Evolutionary conservation across 2,329 filamentous ascomycete species (phyloP), one percentile per base, ranked within the genome.

Genomic region (Calonectria naviculata): DNA sequence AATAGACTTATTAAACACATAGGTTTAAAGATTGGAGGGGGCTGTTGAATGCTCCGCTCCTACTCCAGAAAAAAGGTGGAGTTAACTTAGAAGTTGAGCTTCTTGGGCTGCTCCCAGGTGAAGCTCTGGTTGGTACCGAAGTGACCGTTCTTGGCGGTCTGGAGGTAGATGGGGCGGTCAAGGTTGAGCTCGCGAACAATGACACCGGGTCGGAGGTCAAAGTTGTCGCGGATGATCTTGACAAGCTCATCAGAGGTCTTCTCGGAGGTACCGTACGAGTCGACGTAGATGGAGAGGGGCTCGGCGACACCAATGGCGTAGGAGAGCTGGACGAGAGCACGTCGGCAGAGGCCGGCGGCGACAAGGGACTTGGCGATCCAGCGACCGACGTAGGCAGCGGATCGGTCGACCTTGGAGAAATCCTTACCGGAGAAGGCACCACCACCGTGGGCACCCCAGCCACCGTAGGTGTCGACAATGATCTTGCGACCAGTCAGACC

Each of bases 401-500:
- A 98, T 81, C 97, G 94, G 85, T 99, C 97, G 87, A 99, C 97
- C 92, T 99, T 99, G 91, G 95, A 98, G 92, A 98, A 99, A 87
- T 99, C 97, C 93, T 99, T 99, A 83, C 97, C 97, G 81, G 97
- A 98, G 94, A 99, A 99, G 86, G 97, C 97, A 93, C 97, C 97
- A 90, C 97, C 97, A 90, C 97, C 97, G 91, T 99, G 97, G 80
- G 97, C 97, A 89, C 97, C 97, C 97, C 97, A 98, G 82, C 97
- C 97, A 89, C 97, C 97, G 89, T 99, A 99, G 85, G 97, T 98
- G 89, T 99, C 97, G 85, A 99, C 97, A 78, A 98, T 93, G 91
- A 99, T 99, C 93, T 99, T 99, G 83, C 97, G 95, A 85, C 97
- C 97, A 76, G 97, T 99, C 77, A 99, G 91, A 91, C 97, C 97